Evolutionary conservation across 106 monocot genomes (phyloP), one percentile per base, ranked within the genome.

Genomic region (Amphibolis antarctica): DNA sequence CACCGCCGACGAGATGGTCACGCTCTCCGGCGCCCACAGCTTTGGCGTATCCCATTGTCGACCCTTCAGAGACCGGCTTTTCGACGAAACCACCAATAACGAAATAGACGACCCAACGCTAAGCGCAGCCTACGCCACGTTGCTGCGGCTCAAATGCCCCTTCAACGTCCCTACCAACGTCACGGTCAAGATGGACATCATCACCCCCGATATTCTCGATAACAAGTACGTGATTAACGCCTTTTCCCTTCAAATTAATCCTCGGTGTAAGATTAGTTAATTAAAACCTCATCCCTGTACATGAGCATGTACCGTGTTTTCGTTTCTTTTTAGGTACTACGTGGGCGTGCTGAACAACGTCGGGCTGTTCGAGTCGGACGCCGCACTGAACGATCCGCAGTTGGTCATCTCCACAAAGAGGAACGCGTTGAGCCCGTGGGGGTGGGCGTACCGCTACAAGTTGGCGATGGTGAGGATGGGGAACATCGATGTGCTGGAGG

Each of bases 151-250:
- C 24, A 46, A 57, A 59, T 85, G 85, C 66, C 78, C 81, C 4
- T 43, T 62, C 30, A 67, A 5, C 3, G 12, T 28, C 22, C 13
- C 60, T 9, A 63, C 6, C 20, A 18, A 27, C 30, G 11, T 26
- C 24, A 21, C 53, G 1, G 78, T 78, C n/a, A 28, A 56, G 11
- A 75, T 81, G 69, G 85, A 85, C 44, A 68, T 77, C 11, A 23
- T 22, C 1, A 81, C 55, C 21, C 85, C 85, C 0, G 47, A 48
- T 36, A 28, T 24, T 12, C 71, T 85, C 14, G 85, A 85, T 62
- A 68, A 57, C 30, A 72, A 56, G 49, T 85, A 81, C 71, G 78
- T 49, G 17, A 36, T 4, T 36, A 36, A 36, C 2, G 7, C 2
- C 36, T 36, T 36, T 36, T n/a, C n/a, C n/a, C n/a, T n/a, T n/a